Base-by-base conservation (phyloP, 2,329 filamentous ascomycete genomes). In the Zasmidium angulare region DNA sequence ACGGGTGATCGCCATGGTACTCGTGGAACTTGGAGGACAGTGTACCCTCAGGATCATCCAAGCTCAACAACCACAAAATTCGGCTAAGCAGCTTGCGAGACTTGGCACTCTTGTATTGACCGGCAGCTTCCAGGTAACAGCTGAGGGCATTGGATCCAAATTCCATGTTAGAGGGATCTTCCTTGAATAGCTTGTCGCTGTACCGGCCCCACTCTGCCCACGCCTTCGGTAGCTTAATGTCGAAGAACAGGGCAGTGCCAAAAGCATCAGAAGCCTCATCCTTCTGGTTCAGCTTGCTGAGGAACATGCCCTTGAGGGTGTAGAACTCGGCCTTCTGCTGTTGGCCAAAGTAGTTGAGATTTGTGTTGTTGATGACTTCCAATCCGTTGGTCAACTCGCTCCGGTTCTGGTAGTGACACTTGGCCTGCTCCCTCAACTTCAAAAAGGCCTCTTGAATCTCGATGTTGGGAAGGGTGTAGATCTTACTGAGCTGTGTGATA, bases 191-290 rank as follows among this genome's bases (percentile, higher is more conserved):
- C 67, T 91, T 87, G 74, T 99, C 95, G 71, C 96, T 98, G 81
- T 96, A 99, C 71, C 96, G 92, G 53, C 95, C 95, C 95, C 95
- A 99, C 78, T 99, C 95, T 17, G 95, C 93, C 95, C 95, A 99
- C 2, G 95, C 95, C 77, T 99, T 99, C 2, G 95, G 90, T 52
- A 96, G 85, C 67, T 92, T 89, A 67, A 99, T 91, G 69, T 99
- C 96, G 68, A 96, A 98, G 78, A 93, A 98, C 61, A 99, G 77
- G 0, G 95, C 96, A 53, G 93, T 96, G 52, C 95, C 95, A 72
- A 96, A 99, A 0, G 96, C 93, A 60, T 91, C 89, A 67, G 96
- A 93, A 3, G 95, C 93, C 61, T 99, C 95, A 2, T 90, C 89
- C 72, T 92, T 92, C 69, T 97, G 90, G 58, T 88, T 88, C 10